Conservation (phyloP, 2,329 filamentous ascomycete genomes). For the Colletotrichum trifolii region DNA sequence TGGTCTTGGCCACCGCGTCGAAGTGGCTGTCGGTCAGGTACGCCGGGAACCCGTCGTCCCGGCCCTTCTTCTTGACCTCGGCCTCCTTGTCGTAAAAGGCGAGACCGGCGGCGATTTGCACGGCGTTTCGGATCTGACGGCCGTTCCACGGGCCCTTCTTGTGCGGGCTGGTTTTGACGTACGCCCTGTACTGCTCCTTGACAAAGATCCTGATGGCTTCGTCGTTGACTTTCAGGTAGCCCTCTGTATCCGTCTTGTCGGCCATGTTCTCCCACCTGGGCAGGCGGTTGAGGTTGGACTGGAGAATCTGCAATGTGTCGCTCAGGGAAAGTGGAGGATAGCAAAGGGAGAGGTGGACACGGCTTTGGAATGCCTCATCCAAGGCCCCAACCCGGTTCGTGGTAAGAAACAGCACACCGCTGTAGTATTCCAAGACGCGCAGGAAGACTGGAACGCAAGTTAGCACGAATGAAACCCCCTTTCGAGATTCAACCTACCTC, state of each 20-base stretch:
- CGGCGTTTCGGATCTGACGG: conserved; percentile 45
- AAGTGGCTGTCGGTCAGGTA: not conserved
- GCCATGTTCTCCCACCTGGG: conserved; percentile 1
- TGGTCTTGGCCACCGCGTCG: not conserved
- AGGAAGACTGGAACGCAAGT: conserved; percentile 49
- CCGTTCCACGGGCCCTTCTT: conserved; percentile 42
- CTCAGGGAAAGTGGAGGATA: conserved; percentile 43
- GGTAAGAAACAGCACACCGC: conserved; percentile 56
- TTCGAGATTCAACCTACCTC: conserved; percentile 28
- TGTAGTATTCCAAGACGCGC: conserved; percentile 53
- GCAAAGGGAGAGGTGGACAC: conserved; percentile 51
- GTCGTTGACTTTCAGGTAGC: conserved; percentile 36
- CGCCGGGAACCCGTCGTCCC: not conserved
- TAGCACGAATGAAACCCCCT: not conserved
- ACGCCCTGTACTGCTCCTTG: conserved; percentile 15
- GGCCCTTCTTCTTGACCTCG: not conserved
- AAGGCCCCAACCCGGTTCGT: conserved; percentile 57
- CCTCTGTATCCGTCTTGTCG: conserved; percentile 31
- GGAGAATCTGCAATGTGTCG: conserved; percentile 42
- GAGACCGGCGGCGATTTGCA: conserved; percentile 7
- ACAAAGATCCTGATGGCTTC: conserved; percentile 38
- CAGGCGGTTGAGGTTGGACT: conserved; percentile 42
- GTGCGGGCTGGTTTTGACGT: not conserved
- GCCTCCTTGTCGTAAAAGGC: conserved; percentile 2
- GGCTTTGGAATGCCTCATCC: conserved; percentile 57